Evolutionary conservation across 2,329 filamentous ascomycete species (phyloP).

Genomic region (Sporothrix globosa): DNA sequence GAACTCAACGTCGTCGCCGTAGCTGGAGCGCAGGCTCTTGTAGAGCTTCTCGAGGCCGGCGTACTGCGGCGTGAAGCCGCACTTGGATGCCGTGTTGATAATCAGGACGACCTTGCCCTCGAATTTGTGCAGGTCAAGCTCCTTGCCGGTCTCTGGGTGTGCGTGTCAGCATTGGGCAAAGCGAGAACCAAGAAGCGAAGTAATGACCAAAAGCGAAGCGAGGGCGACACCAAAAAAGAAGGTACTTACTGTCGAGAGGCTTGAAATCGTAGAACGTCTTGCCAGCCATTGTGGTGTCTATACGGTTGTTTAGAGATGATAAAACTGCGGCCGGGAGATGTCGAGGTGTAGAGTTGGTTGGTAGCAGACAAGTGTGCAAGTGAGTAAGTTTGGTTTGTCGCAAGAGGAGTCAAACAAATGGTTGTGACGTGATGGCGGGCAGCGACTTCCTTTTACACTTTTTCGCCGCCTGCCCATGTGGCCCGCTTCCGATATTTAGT

Average conservation of each 20-base stretch:
- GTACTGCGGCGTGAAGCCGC: slow-evolving; percentile 97
- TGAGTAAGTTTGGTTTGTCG: neutral
- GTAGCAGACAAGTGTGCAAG: neutral
- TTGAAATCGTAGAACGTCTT: slow-evolving; percentile 82
- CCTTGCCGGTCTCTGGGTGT: slow-evolving; percentile 68
- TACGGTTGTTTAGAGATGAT: neutral
- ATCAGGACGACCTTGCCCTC: slow-evolving; percentile 92
- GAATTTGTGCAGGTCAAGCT: slow-evolving; percentile 70
- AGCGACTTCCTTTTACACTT: slow-evolving; percentile 22
- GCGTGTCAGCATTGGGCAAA: slow-evolving; percentile 19
- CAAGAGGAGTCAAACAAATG: neutral
- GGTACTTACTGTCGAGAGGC: slow-evolving; percentile 72
- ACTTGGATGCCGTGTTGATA: slow-evolving; percentile 98
- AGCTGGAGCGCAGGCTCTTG: slow-evolving; percentile 69
- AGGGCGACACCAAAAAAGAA: slow-evolving; percentile 2
- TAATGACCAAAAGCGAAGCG: neutral
- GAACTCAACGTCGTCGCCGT: slow-evolving; percentile 80
- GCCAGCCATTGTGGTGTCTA: slow-evolving; percentile 60
- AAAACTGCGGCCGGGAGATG: neutral
- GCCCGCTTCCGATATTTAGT: slow-evolving; percentile 22
- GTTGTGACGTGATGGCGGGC: neutral
- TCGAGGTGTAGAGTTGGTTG: neutral
- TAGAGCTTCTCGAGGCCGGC: slow-evolving; percentile 88
- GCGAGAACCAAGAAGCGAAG: neutral
- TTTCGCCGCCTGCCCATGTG: neutral